Conservation (phyloP, 345 rosid species). For the Carallia brachiata region DNA sequence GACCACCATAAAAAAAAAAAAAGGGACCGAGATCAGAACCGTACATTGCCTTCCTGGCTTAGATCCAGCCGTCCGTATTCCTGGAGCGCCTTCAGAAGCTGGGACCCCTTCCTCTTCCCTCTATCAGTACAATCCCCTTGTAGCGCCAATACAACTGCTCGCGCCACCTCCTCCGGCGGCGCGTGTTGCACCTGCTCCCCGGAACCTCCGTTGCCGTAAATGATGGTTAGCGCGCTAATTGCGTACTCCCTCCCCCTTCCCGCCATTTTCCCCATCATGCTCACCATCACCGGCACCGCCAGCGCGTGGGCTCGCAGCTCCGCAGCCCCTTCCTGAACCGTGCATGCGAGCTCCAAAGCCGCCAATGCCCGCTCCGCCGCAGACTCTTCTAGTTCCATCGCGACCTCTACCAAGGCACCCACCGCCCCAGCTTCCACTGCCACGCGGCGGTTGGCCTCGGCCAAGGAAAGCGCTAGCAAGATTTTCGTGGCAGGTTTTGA, state of each 20-base stretch:
- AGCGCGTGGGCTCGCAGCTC: slow-evolving; percentile 75
- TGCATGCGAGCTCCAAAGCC: slow-evolving; percentile 78
- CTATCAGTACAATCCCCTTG: slow-evolving; percentile 75
- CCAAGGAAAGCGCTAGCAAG: slow-evolving; percentile 72
- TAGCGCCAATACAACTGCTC: slow-evolving; percentile 74
- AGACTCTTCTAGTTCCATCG: slow-evolving; percentile 59
- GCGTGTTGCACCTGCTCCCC: slow-evolving; percentile 36
- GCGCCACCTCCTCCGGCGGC: slow-evolving; percentile 83
- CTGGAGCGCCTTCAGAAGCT: slow-evolving; percentile 64
- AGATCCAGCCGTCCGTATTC: slow-evolving; percentile 59
- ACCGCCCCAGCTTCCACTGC: slow-evolving; percentile 84
- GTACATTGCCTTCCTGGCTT: slow-evolving; percentile 40
- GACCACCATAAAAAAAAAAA: too few relatives aligned
- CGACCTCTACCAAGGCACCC: slow-evolving; percentile 63
- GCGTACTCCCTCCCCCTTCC: slow-evolving; percentile 89
- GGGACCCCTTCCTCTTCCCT: slow-evolving; percentile 78
- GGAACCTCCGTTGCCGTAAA: slow-evolving; percentile 38
- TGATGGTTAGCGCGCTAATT: slow-evolving; percentile 64
- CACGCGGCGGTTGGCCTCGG: slow-evolving; percentile 67
- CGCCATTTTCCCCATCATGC: slow-evolving; percentile 75
- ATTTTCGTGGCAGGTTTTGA: slow-evolving; percentile 70
- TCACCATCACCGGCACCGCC: slow-evolving; percentile 89
- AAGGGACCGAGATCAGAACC: background rate
- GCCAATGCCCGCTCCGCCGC: slow-evolving; percentile 79
- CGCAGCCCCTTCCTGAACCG: slow-evolving; percentile 70